Evolutionary conservation across 306 rosid genomes (phyloP).

Genomic region (Corylus heterophylla): DNA sequence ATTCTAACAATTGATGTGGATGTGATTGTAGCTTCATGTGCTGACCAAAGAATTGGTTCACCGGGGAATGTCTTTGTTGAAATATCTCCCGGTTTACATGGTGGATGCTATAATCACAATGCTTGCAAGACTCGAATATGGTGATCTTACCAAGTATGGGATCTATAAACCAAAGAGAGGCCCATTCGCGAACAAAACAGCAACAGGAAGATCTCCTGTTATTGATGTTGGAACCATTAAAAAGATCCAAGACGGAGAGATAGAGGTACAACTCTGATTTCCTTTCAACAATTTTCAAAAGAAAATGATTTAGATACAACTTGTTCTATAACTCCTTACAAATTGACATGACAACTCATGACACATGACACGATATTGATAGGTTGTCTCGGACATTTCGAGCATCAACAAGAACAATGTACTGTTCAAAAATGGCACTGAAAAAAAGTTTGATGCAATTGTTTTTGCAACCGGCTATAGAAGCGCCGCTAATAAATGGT

Average conservation of each 20-base stretch:
- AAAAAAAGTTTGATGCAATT: conserved; percentile 49
- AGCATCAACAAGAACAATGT: conserved; percentile 42
- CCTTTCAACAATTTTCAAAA: too few species aligned
- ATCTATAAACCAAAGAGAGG: conserved; percentile 41
- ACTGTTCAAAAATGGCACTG: conserved; percentile 33
- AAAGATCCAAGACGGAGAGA: conserved; percentile 39
- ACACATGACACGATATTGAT: background rate
- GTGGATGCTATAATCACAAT: conserved; percentile 31
- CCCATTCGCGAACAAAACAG: conserved; percentile 41
- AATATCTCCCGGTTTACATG: conserved; percentile 11
- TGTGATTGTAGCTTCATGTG: conserved; percentile 43
- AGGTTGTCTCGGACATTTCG: conserved; percentile 45
- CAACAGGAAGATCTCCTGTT: conserved; percentile 38
- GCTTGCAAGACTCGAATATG: conserved; percentile 20
- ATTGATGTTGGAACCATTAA: conserved; percentile 52
- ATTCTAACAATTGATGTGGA: too few species aligned
- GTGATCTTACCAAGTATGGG: conserved; percentile 42
- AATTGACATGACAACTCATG: background rate
- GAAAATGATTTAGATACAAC: too few species aligned
- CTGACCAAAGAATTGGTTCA: conserved; percentile 38
- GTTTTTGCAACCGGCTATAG: conserved; percentile 68
- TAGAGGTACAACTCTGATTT: conserved; percentile 31
- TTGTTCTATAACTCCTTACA: too few species aligned
- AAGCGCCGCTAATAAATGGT: conserved; percentile 52
- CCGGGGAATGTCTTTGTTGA: conserved; percentile 37